Percentiles rank a stretch among this genome's conserved stretches.
Evolutionary conservation across 495 filamentous ascomycete genomes (phyloP).

Genomic region (Cladorrhinum samala): DNA sequence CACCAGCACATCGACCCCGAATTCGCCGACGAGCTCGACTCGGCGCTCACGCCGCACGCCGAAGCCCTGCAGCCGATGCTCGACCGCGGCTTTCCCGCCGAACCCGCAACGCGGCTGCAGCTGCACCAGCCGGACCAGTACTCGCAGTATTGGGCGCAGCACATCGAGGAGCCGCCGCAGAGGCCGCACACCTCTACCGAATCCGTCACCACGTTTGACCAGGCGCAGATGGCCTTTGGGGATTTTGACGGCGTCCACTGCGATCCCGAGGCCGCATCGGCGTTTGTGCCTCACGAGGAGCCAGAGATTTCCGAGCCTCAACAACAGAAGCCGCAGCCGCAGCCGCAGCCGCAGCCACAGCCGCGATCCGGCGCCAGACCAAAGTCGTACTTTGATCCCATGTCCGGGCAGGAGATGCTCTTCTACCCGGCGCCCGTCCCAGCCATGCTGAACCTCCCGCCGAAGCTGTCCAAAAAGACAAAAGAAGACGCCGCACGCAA

Average conservation of each 20-base stretch:
- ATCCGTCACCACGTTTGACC: constrained; percentile 63
- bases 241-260: constrained; percentile 96
- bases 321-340: constrained; percentile 6
- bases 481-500: constrained; percentile 39
- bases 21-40: constrained; percentile 20
- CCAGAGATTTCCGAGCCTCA: constrained; percentile 13
- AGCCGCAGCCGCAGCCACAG: constrained; percentile 22
- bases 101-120: constrained; percentile 21
- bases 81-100: constrained; percentile 4
- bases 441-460: constrained; percentile 85
- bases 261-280: constrained; percentile 41
- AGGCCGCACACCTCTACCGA: constrained; percentile 42
- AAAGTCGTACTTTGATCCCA: constrained; percentile 57
- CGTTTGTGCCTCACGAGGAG: constrained; percentile 21
- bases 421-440: constrained; percentile 95
- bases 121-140: constrained; percentile 23
- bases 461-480: constrained; percentile 72
- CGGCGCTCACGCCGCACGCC: constrained; percentile 4
- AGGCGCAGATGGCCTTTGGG: constrained; percentile 66
- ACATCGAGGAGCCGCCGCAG: constrained; percentile 4
- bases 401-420: constrained; percentile 69
- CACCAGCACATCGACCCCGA: constrained; percentile 28
- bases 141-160: constrained; percentile 11
- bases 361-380: constrained; percentile 29
- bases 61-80: constrained; percentile 14